Percentiles rank a stretch among this genome's conserved stretches.
These are phyloP conservation scores for Starmerella asiatica DNA, from an alignment of 805 yeast genomes.

Conservation along the genomic window DNA sequence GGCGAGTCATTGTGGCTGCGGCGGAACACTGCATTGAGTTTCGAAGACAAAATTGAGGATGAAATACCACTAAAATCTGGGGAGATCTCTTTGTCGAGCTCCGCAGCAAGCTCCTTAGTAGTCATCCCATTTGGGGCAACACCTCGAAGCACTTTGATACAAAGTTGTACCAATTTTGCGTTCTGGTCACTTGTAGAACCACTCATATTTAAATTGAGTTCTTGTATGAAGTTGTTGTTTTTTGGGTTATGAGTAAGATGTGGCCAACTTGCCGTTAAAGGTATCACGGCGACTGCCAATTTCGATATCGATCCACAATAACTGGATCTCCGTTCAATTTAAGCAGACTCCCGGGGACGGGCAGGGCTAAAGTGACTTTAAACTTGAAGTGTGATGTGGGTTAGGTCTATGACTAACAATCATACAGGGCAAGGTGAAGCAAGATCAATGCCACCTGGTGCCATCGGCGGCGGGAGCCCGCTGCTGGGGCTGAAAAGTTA, in stretches of 20 bases:
- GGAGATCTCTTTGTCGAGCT: conserved; percentile 13
- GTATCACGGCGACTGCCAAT: too few relatives aligned
- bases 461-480: too few relatives aligned
- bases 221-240: too few relatives aligned
- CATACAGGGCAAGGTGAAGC: neutral
- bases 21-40: conserved; percentile 25
- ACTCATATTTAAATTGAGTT: too few relatives aligned
- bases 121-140: conserved; percentile 23
- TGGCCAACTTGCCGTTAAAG: too few relatives aligned
- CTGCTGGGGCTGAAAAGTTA: too few relatives aligned
- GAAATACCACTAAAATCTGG: conserved; percentile 20
- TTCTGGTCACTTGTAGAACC: conserved; percentile 8
- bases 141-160: conserved; percentile 19
- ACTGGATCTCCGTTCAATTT: too few relatives aligned
- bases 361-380: neutral
- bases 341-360: neutral
- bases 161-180: conserved; percentile 19
- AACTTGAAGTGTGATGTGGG: neutral
- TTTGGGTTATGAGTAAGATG: too few relatives aligned
- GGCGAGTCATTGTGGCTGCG: conserved; percentile 21
- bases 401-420: neutral
- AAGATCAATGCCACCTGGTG: neutral
- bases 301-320: too few relatives aligned
- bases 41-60: conserved; percentile 26
- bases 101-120: conserved; percentile 23